Base-by-base conservation (phyloP, 345 rosid genomes). In the Kandelia obovata region DNA sequence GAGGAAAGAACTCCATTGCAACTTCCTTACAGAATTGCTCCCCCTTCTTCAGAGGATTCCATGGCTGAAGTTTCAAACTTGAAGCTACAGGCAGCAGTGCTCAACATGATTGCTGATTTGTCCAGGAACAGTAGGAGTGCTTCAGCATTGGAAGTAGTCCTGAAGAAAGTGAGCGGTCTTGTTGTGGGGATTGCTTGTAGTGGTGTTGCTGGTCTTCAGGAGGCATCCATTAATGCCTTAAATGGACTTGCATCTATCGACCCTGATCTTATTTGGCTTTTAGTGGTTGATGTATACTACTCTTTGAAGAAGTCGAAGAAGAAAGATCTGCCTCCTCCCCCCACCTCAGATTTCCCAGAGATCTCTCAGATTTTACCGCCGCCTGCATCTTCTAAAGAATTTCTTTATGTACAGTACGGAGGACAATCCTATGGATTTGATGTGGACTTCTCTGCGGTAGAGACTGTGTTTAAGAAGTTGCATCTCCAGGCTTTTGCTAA, bases 201-300 rank as follows among this genome's bases (percentile, higher is more conserved):
- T 16, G 80, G 97, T 13, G 85, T 91, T 34, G 58, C 74, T 0
- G 87, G 93, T 19, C 84, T 95, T 27, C 85, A 71, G 5, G 92
- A 88, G 76, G 86, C 96, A 6, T 82, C 91, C 16, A 56, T 88
- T 59, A 86, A 85, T 66, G 96, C 99, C 1, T 67, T 95, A 65
- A 71, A 53, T 26, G 99, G 92, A 64, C 92, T 95, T 46, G 92
- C 96, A 19, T 76, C 81, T 27, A 71, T 95, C 2, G 97, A 95
- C 76, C 81, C 97, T 32, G 99, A 95, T 81, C 93, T 95, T 46
- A 79, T 94, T 23, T 89, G 99, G 97, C 84, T 95, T 72, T 90
- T 92, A 57, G 71, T 95, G 68, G 92, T 96, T 0, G 99, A 95
- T 68, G 89, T 92, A 52, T 88, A 92, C 71, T 92, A 77, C 80